Evolutionary conservation across 805 yeast species (phyloP).

Genomic region (Saturnispora dispora): DNA sequence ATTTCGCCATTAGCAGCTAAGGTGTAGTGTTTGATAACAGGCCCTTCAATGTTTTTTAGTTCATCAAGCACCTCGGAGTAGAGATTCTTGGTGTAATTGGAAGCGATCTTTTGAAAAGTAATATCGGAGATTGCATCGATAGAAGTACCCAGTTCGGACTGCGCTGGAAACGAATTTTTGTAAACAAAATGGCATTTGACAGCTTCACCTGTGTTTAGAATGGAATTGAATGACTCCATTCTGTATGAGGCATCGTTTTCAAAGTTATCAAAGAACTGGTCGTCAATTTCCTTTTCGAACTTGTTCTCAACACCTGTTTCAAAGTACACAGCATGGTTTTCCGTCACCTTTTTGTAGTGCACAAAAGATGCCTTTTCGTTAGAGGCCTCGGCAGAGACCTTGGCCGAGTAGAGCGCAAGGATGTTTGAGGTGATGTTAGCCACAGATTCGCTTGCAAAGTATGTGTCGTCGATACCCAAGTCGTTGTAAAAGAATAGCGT

Average conservation of each 20-base stretch:
- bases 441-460: constrained; percentile 79
- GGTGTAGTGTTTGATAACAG: constrained; percentile 82
- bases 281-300: constrained; percentile 75
- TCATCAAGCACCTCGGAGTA: constrained; percentile 65
- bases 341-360: constrained; percentile 69
- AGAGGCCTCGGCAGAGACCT: constrained; percentile 75
- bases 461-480: constrained; percentile 86
- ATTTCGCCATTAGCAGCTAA: constrained; percentile 74
- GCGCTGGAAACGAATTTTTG: constrained; percentile 46
- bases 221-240: constrained; percentile 72
- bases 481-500: constrained; percentile 82
- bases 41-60: constrained; percentile 74
- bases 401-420: constrained; percentile 84
- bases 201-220: constrained; percentile 39
- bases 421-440: constrained; percentile 76
- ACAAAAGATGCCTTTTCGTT: constrained; percentile 40
- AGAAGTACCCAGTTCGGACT: constrained; percentile 18
- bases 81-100: constrained; percentile 67
- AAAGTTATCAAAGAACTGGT: constrained; percentile 53
- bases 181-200: constrained; percentile 72
- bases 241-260: constrained; percentile 41
- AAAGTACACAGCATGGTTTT: constrained; percentile 85
- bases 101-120: constrained; percentile 68
- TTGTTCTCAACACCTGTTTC: constrained; percentile 47
- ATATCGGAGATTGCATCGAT: constrained; percentile 67